Evolutionary conservation across 805 yeast genomes (phyloP).

Genomic region (Sungouiella blattae): DNA sequence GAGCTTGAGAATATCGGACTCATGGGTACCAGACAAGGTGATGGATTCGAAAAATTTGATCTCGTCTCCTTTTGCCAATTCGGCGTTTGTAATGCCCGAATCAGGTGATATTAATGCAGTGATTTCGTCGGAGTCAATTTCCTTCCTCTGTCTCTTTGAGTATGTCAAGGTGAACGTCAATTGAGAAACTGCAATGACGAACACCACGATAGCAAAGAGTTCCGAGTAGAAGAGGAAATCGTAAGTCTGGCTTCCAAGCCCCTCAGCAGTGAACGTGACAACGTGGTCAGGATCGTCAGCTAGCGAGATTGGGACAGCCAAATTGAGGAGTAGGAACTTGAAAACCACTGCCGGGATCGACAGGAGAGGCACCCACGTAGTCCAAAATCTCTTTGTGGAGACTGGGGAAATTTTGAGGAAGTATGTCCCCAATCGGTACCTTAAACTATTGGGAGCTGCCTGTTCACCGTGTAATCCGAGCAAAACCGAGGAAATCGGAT

Average conservation of each 20-base stretch:
- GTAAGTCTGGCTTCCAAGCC: slow-evolving; percentile 11
- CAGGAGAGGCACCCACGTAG: slow-evolving; percentile 6
- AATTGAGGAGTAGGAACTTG: background rate
- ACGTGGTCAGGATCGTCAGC: slow-evolving; percentile 7
- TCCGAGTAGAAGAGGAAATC: slow-evolving; percentile 55
- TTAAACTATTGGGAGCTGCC: slow-evolving; percentile 17
- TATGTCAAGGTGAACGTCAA: slow-evolving; percentile 32
- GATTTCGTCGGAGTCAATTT: slow-evolving; percentile 3
- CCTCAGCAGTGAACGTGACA: background rate
- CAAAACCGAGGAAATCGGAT: slow-evolving; percentile 23
- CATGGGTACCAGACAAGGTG: slow-evolving; percentile 44
- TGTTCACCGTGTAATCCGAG: slow-evolving; percentile 14
- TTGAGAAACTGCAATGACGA: slow-evolving; percentile 48
- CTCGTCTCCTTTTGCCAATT: slow-evolving; percentile 13
- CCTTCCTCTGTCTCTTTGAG: slow-evolving; percentile 13
- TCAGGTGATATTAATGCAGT: slow-evolving; percentile 1
- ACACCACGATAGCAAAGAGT: slow-evolving; percentile 46
- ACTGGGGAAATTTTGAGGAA: slow-evolving; percentile 10
- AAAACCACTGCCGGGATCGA: background rate
- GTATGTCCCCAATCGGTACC: slow-evolving; percentile 26
- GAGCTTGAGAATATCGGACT: slow-evolving; percentile 59
- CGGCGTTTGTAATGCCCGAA: slow-evolving; percentile 1
- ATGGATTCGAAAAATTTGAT: slow-evolving; percentile 27
- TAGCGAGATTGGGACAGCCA: slow-evolving; percentile 17
- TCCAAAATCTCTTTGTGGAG: slow-evolving; percentile 10